phyloP scores from a whole-genome alignment of 2,329 filamentous ascomycete genomes.

The Claviceps sorghi region DNA sequence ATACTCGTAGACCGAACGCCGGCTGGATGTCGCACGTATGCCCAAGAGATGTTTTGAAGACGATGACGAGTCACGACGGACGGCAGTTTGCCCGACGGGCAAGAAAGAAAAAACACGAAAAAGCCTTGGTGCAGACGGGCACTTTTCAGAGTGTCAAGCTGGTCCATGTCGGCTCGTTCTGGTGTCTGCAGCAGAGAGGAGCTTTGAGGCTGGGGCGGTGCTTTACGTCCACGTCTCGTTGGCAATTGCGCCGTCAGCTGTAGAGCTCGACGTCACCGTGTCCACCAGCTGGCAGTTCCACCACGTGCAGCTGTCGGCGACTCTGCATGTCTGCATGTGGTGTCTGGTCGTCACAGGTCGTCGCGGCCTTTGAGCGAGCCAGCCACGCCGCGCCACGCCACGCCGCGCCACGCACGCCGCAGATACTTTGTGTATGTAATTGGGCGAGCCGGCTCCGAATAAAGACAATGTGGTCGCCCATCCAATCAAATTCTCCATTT shows the following conservation, averaged over 20 bases:
- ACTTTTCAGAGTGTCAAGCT: background rate
- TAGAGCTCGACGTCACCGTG: background rate
- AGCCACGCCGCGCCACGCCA: background rate
- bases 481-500: background rate
- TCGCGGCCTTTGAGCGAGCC: slow-evolving; percentile 3
- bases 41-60: background rate
- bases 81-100: background rate
- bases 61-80: too few species aligned
- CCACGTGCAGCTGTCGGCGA: background rate
- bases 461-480: background rate
- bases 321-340: too few species aligned
- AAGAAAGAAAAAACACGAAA: background rate
- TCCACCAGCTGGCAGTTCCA: background rate
- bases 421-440: background rate
- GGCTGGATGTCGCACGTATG: background rate
- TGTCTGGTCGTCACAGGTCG: background rate
- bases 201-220: background rate
- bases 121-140: background rate
- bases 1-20: background rate
- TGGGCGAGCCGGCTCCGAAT: background rate
- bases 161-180: background rate
- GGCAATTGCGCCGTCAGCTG: background rate
- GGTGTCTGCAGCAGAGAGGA: background rate
- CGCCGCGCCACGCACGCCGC: too few species aligned
- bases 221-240: background rate